Evolutionary conservation across 1,284 basidiomycete genomes (phyloP).

Genomic region (Prillingera fragicola): DNA sequence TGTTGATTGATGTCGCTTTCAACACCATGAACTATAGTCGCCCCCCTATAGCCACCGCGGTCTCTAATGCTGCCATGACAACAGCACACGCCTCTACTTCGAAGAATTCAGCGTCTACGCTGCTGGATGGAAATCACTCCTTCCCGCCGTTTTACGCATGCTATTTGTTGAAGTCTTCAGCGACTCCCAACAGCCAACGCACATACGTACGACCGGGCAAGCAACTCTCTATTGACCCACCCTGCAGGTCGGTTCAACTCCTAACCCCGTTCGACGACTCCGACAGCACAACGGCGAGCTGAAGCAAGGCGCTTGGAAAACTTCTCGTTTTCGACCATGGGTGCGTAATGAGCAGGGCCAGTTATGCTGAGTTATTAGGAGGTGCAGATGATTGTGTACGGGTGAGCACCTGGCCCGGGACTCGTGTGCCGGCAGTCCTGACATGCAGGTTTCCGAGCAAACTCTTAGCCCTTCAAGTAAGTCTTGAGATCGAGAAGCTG

Average conservation of each 20-base stretch:
- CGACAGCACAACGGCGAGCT: slow-evolving; percentile 83
- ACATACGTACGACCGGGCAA: slow-evolving; percentile 52
- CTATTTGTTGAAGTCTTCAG: slow-evolving; percentile 70
- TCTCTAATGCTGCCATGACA: too few relatives aligned
- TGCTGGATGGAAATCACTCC: slow-evolving; percentile 54
- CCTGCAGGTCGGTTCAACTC: slow-evolving; percentile 76
- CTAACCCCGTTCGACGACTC: slow-evolving; percentile 68
- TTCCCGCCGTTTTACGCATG: slow-evolving; percentile 81
- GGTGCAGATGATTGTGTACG: slow-evolving; percentile 83
- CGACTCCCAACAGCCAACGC: slow-evolving; percentile 54
- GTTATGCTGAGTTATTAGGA: slow-evolving; percentile 21
- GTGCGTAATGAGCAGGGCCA: slow-evolving; percentile 37
- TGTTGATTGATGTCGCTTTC: too few relatives aligned
- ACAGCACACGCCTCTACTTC: neutral
- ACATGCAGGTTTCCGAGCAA: slow-evolving; percentile 68
- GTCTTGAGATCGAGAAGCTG: neutral
- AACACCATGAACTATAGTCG: too few relatives aligned
- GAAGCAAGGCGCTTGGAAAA: slow-evolving; percentile 68
- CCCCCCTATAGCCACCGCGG: too few relatives aligned
- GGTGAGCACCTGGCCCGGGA: too few relatives aligned
- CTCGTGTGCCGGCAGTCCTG: neutral
- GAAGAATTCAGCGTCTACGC: slow-evolving; percentile 37
- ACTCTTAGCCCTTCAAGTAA: slow-evolving; percentile 61
- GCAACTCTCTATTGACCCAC: neutral
- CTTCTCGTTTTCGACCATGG: slow-evolving; percentile 69